Evolutionary conservation across 768 basidiomycete species (phyloP).

Genomic region (Cystobasidium tubakii): DNA sequence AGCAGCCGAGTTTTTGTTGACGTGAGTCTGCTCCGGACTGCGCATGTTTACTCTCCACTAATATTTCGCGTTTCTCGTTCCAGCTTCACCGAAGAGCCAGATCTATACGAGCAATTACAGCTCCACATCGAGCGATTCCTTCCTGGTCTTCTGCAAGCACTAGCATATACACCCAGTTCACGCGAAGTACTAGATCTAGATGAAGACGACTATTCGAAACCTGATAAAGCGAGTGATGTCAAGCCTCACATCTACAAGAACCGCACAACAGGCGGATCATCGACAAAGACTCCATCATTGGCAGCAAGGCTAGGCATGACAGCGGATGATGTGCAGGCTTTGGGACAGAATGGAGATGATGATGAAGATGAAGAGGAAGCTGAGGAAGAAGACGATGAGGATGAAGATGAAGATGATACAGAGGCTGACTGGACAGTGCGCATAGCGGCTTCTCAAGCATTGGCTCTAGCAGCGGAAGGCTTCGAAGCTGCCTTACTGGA

Average conservation of each 20-base stretch:
- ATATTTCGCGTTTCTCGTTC: background rate
- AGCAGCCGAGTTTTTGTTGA: conserved; percentile 26
- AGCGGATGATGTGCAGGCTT: conserved; percentile 10
- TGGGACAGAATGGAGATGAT: conserved; percentile 49
- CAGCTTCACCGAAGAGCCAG: conserved; percentile 92
- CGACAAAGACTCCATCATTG: conserved; percentile 2
- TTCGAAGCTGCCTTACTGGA: conserved; percentile 84
- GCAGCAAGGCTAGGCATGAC: conserved; percentile 25
- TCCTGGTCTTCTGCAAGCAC: conserved; percentile 90
- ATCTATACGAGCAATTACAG: conserved; percentile 72
- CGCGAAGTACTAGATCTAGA: conserved; percentile 75
- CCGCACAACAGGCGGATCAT: conserved; percentile 60
- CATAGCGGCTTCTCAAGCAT: conserved; percentile 93
- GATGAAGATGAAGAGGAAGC: conserved; percentile 83
- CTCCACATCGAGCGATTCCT: conserved; percentile 82
- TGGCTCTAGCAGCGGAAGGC: conserved; percentile 90
- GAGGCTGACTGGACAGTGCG: conserved; percentile 97
- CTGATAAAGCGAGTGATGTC: conserved; percentile 91
- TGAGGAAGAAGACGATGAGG: conserved; percentile 75
- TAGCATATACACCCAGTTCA: conserved; percentile 87
- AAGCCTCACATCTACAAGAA: conserved; percentile 84
- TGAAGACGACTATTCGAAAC: conserved; percentile 67
- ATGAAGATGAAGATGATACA: conserved; percentile 90
- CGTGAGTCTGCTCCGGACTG: background rate
- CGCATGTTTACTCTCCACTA: background rate